phyloP scores from a whole-genome alignment of 352 stramenopile genomes.

The Globisporangium ultimum region DNA sequence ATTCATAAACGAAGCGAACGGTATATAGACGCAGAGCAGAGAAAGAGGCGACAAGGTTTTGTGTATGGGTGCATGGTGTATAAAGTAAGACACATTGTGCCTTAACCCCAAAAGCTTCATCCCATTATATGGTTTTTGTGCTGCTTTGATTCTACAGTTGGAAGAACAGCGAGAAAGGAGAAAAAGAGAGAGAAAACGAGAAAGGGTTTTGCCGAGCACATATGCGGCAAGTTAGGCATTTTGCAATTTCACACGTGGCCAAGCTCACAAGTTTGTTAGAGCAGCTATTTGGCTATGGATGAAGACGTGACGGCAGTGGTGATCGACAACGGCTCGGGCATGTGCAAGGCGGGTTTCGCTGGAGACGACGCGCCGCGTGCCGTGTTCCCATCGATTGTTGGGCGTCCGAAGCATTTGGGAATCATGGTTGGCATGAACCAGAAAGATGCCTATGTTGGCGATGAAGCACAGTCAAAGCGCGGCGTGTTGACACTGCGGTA shows the following conservation, averaged over 20 bases:
- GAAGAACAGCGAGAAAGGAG: too few species aligned
- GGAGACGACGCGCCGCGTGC: slow-evolving; percentile 95
- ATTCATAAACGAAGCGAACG: neutral
- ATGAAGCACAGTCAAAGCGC: slow-evolving; percentile 93
- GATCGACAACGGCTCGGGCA: slow-evolving; percentile 98
- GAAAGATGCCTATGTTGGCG: slow-evolving; percentile 93
- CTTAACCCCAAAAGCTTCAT: neutral
- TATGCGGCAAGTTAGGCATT: too few species aligned
- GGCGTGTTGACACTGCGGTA: slow-evolving; percentile 94
- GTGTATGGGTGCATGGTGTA: neutral
- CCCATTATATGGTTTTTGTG: too few species aligned
- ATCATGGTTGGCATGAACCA: slow-evolving; percentile 98
- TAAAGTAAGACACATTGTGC: neutral
- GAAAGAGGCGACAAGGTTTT: neutral
- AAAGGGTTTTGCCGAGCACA: too few species aligned
- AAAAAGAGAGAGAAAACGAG: too few species aligned
- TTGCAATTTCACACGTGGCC: too few species aligned
- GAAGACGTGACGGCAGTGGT: slow-evolving; percentile 61
- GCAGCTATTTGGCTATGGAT: slow-evolving; percentile 44
- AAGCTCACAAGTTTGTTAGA: too few species aligned
- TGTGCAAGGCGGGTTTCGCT: slow-evolving; percentile 99
- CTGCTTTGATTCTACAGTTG: too few species aligned
- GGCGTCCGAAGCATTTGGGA: slow-evolving; percentile 93
- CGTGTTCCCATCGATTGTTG: slow-evolving; percentile 97
- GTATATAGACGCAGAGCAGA: neutral